phyloP scores from a whole-genome alignment of 1,284 basidiomycete genomes.

The Irpex rosettiformis region DNA sequence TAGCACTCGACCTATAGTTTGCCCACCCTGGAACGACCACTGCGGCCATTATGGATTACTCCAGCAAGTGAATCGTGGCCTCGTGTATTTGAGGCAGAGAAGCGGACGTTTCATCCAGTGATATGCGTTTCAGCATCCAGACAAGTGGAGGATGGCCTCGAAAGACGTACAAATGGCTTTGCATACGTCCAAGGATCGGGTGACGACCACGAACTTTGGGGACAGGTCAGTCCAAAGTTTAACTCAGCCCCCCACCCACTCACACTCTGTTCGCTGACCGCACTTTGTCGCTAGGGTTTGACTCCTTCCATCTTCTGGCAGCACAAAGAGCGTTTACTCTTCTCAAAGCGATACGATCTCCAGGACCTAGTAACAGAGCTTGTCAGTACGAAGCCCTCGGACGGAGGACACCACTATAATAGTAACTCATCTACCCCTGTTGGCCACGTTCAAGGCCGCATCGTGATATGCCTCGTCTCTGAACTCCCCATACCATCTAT shows the following conservation, averaged over 20 bases:
- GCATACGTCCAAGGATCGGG: conserved; percentile 87
- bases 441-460: not conserved
- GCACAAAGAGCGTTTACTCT: conserved; percentile 48
- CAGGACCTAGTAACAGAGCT: conserved; percentile 44
- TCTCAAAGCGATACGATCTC: conserved; percentile 42
- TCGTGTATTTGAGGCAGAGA: conserved; percentile 23
- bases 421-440: not conserved
- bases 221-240: conserved; percentile 46
- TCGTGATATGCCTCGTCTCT: not conserved
- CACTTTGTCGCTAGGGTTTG: conserved; percentile 47
- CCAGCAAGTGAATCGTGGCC: conserved; percentile 49
- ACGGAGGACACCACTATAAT: not conserved
- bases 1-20: conserved; percentile 53
- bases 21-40: conserved; percentile 44
- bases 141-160: conserved; percentile 51
- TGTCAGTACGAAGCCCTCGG: conserved; percentile 23
- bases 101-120: conserved; percentile 52
- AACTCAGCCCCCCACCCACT: not conserved
- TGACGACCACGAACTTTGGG: conserved; percentile 88
- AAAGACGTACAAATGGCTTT: conserved; percentile 60
- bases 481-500: not conserved
- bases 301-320: conserved; percentile 75
- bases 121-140: conserved; percentile 80
- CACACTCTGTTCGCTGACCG: not conserved
- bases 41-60: conserved; percentile 70